Conservation (phyloP, 768 basidiomycete species). For the Mycena leptocephala region DNA sequence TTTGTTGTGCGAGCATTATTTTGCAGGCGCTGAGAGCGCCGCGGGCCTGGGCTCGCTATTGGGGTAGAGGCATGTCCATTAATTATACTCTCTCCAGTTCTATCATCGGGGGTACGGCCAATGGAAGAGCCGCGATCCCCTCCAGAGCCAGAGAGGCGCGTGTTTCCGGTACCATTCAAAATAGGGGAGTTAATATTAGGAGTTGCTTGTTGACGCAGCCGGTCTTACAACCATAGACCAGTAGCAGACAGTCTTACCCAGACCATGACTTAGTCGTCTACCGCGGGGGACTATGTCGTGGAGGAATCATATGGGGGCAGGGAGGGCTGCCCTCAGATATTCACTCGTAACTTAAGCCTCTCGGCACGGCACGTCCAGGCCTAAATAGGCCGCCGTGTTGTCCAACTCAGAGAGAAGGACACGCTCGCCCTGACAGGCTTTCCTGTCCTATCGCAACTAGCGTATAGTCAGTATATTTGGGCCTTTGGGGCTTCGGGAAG, state of each 20-base stretch:
- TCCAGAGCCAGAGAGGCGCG: constrained; percentile 23
- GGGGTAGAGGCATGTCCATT: not conserved
- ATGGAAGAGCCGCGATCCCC: constrained; percentile 6
- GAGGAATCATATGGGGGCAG: not conserved
- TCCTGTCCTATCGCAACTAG: constrained; percentile 8
- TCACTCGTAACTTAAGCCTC: constrained; percentile 18
- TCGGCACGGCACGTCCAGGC: constrained; percentile 28
- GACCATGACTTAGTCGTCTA: constrained; percentile 2
- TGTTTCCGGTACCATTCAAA: not conserved
- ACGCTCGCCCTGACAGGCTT: constrained; percentile 11
- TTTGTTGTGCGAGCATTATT: too few species aligned
- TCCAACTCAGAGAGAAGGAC: not conserved
- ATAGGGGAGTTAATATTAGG: not conserved
- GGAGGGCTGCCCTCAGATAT: not conserved
- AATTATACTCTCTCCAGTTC: constrained; percentile 10
- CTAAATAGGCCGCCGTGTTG: constrained; percentile 27
- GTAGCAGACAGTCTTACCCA: constrained; percentile 13
- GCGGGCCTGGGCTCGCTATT: not conserved
- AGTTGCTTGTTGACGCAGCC: constrained; percentile 1
- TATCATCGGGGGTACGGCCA: constrained; percentile 17
- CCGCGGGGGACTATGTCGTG: constrained; percentile 21
- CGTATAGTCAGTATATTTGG: constrained; percentile 22
- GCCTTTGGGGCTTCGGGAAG: not conserved
- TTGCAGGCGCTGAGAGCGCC: not conserved
- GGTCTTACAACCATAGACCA: constrained; percentile 1